Evolutionary conservation across 306 rosid genomes (phyloP).

Genomic region (Urtica urens): DNA sequence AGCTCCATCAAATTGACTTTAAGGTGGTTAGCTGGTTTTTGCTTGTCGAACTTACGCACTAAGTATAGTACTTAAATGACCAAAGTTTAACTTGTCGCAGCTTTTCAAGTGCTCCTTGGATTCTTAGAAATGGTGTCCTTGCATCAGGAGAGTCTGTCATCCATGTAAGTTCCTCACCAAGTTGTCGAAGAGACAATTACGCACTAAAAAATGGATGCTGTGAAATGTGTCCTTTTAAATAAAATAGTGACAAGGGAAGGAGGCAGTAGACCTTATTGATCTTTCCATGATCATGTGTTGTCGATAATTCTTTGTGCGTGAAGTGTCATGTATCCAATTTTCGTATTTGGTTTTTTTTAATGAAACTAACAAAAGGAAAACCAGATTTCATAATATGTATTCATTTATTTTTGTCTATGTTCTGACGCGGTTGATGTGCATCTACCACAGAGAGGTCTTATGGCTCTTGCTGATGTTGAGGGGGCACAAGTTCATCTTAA

Average conservation of each 20-base stretch:
- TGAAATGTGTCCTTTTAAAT: not conserved
- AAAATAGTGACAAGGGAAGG: not conserved
- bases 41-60: conserved; percentile 2
- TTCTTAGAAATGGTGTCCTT: conserved; percentile 59
- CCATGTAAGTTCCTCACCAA: conserved; percentile 43
- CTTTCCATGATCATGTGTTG: not conserved
- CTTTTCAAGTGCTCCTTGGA: conserved; percentile 94
- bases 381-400: no score
- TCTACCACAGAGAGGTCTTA: conserved; percentile 73
- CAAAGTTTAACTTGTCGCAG: conserved; percentile 34
- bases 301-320: no score
- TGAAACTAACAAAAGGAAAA: no score
- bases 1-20: conserved; percentile 72
- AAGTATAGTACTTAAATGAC: conserved; percentile 10
- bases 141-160: conserved; percentile 64
- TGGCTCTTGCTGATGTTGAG: conserved; percentile 94
- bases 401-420: not conserved
- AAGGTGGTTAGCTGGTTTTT: conserved; percentile 37
- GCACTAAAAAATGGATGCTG: not conserved
- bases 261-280: no score
- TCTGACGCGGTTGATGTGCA: not conserved
- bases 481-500: conserved; percentile 85
- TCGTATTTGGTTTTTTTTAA: no score
- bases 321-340: no score
- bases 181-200: no score